Evolutionary conservation across 768 basidiomycete genomes (phyloP), one percentile per base, ranked within the genome.

Genomic region (Neoboletus magnificus): DNA sequence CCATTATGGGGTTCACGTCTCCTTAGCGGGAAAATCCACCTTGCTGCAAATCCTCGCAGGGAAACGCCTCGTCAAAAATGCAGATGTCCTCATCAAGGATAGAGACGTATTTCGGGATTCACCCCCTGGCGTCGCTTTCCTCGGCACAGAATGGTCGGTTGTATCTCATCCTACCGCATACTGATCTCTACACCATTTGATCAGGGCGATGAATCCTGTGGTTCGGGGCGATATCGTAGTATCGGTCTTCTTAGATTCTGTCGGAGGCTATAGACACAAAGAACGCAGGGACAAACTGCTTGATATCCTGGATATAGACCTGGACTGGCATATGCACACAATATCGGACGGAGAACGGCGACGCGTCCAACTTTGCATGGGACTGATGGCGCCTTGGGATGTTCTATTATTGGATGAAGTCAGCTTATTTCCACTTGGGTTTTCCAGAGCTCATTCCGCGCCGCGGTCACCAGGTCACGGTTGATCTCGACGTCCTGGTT

Each of bases 341-440:
- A 95, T 99, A 56, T 96, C 93, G 4, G 97, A 99, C 69, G 97
- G 97, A 46, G 97, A 98, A 73, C 82, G 97, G 49, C 83, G 97
- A 2, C 74, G 88, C 2, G 93, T 98, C 5, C 97, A 99, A 71
- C 85, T 98, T 32, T 92, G 91, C 57, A 93, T 96, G 77, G 96
- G 97, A 3, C 80, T 99, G 32, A 98, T 99, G 96, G 79, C 79
- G 5, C 86, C 89, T 25, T 99, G 93, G 93, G 89, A 98, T 62
- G 82, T 98, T 29, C 75, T 99, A 1, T 77, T 99, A 3, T 81
- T 99, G 18, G 96, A 99, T 66, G 97, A 99, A 79, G 95, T 95
- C 56, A 39, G 54, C 42, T 48, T 20, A 50, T 56, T 48, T 54
- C 55, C 45, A 20, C 49, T 43, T 18, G n/a, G 8, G 4, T 44